Conservation (phyloP, 441 rosid species). For the Erodium texanum region DNA sequence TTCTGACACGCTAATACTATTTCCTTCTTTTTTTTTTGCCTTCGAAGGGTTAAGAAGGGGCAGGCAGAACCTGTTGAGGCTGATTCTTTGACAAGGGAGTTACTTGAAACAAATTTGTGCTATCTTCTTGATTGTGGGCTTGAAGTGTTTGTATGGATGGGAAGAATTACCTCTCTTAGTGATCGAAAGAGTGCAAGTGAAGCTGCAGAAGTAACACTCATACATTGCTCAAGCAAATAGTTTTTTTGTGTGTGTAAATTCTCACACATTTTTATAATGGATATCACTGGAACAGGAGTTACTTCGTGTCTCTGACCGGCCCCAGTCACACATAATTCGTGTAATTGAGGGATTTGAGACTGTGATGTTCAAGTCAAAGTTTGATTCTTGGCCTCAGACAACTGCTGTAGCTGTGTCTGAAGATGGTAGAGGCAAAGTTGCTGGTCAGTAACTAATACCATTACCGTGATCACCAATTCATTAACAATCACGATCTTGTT, state of each 20-base stretch:
- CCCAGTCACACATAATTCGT: constrained; percentile 66
- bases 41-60: constrained; percentile 54
- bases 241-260: constrained; percentile 6
- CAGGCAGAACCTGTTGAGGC: constrained; percentile 59
- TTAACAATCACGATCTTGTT: background rate
- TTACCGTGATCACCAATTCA: constrained; percentile 10
- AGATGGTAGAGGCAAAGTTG: constrained; percentile 99
- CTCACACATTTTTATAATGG: constrained; percentile 16
- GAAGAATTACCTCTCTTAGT: constrained; percentile 87
- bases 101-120: constrained; percentile 81
- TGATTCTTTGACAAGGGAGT: constrained; percentile 58
- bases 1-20: background rate
- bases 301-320: constrained; percentile 60
- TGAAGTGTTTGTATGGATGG: constrained; percentile 93
- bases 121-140: constrained; percentile 82
- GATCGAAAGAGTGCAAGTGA: constrained; percentile 82
- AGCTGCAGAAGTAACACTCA: constrained; percentile 65
- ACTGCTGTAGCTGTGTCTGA: constrained; percentile 64
- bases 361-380: constrained; percentile 77
- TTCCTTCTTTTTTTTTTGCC: constrained; percentile 7
- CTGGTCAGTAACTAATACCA: constrained; percentile 39
- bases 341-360: constrained; percentile 95
- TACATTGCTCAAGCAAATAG: background rate
- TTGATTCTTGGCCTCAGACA: constrained; percentile 93
- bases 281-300: constrained; percentile 49